Evolutionary conservation across 306 rosid species (phyloP), one percentile per base, ranked within the genome.

Genomic region (Trifolium fragiferum): DNA sequence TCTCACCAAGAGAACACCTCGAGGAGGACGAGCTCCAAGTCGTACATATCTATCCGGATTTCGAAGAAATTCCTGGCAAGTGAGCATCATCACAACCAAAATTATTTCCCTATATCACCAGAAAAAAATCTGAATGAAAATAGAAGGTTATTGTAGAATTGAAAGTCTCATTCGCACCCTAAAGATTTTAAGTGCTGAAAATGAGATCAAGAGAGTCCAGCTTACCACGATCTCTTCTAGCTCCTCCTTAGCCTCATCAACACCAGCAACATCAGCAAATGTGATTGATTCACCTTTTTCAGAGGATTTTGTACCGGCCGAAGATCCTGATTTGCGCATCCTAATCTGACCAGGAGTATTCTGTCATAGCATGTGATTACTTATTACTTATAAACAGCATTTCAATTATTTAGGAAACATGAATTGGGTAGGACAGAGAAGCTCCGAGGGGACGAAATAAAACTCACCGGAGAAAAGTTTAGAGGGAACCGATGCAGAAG

Each of bases 11-110:
- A 94, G 96, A 76, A 94, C 99, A 80, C 97, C 99, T 49, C 97
- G 93, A 58, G 99, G 99, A 82, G 99, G 99, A 81, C 99, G 97
- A 64, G 99, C 99, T 83, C 99, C 99, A 76, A 94, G 90, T 53
- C 96, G 86, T 72, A 74, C 33, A 68, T 92, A 94, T 81, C 76
- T 90, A 66, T 94, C 97, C n/a, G 99, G 99, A 84, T 88, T 92
- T 83, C 96, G 92, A 74, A 94, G 97, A 84, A 94, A 94, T 89
- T 94, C 97, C 99, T 94, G 89, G 76, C 66, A 76, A 85, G 69
- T 12, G 85, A 86, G 78, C 76, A 84, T 79, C 76, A 53, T 54
- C 35, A 66, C 2, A 81, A 66, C 53, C 30, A 73, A 81, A 70
- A 73, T 69, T 67, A 35, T 73, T 41, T 43, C 32, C 73, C 46